A percentile compares a stretch with the other conserved stretches of the same genome.
phyloP scores from a whole-genome alignment of 441 rosid genomes.

The Gossypium lobatum region DNA sequence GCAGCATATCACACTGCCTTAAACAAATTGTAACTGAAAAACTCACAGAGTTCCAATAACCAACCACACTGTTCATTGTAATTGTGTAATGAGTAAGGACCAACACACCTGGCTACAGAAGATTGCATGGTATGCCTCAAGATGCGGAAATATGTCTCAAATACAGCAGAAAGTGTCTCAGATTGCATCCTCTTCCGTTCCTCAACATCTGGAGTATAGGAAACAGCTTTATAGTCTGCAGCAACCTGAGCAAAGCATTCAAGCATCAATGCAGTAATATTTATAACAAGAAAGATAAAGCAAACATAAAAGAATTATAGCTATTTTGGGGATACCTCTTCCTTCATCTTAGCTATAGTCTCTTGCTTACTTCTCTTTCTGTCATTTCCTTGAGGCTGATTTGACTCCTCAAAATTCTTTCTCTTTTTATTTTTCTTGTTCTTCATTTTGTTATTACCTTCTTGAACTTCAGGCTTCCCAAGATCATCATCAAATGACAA shows the following conservation, averaged over 20 bases:
- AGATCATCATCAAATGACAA: constrained; percentile 72
- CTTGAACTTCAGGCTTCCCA: constrained; percentile 31
- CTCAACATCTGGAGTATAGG: constrained; percentile 50
- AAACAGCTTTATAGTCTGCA: constrained; percentile 75
- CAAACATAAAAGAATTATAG: neutral
- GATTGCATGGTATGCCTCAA: constrained; percentile 64
- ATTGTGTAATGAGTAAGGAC: neutral
- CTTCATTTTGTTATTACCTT: constrained; percentile 35
- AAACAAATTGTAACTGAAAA: neutral
- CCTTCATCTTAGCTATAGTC: constrained; percentile 57
- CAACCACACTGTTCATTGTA: constrained; percentile 4
- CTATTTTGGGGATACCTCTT: constrained; percentile 47
- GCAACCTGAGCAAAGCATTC: constrained; percentile 47
- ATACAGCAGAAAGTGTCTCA: constrained; percentile 78
- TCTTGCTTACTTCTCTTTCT: constrained; percentile 68
- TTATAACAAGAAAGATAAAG: constrained; percentile 2
- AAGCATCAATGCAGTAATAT: constrained; percentile 13
- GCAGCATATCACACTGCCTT: neutral
- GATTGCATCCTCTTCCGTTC: constrained; percentile 74
- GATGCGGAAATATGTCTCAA: constrained; percentile 84
- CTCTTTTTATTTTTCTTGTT: constrained; percentile 52
- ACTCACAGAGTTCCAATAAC: neutral
- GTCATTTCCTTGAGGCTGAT: constrained; percentile 42
- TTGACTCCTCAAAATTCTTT: constrained; percentile 48
- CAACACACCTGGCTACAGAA: constrained; percentile 44